A percentile compares a stretch with the other conserved stretches of the same genome.
Conservation (phyloP, 139 green algal species). For the Tetradesmus obliquus region DNA sequence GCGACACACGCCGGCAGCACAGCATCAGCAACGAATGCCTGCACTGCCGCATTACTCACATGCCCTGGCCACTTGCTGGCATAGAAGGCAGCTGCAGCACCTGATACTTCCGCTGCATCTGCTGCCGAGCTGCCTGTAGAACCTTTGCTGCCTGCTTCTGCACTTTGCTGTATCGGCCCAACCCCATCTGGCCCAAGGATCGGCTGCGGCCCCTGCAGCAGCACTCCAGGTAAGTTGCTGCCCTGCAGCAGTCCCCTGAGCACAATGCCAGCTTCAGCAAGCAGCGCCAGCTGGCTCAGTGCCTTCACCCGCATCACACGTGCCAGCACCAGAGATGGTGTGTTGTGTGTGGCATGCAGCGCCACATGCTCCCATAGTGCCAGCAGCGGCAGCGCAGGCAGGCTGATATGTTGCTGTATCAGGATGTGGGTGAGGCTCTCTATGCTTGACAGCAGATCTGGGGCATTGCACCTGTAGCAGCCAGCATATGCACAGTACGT, state of each 20-base stretch:
- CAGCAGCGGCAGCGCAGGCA: conserved; percentile 63
- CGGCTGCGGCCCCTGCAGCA: conserved; percentile 39
- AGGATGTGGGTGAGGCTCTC: conserved; percentile 54
- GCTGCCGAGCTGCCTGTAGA: background rate
- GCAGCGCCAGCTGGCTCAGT: conserved; percentile 56
- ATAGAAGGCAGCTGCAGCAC: background rate
- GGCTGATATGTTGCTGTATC: conserved; percentile 49
- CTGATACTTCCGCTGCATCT: background rate
- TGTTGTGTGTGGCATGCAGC: conserved; percentile 47
- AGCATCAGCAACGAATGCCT: background rate
- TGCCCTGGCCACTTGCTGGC: conserved; percentile 14
- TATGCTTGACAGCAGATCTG: conserved; percentile 59
- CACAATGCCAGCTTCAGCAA: conserved; percentile 54
- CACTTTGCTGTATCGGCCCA: background rate
- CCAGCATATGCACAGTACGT: background rate
- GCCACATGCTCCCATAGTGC: conserved; percentile 68
- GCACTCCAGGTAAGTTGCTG: conserved; percentile 38
- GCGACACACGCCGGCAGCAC: background rate
- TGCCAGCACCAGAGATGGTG: conserved; percentile 41
- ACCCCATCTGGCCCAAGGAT: conserved; percentile 30
- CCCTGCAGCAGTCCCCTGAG: conserved; percentile 54
- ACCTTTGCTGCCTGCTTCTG: background rate
- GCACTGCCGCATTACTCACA: background rate
- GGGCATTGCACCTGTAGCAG: conserved; percentile 57
- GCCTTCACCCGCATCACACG: conserved; percentile 46